Evolutionary conservation across 352 stramenopile genomes (phyloP).

Genomic region (Phytophthora ohioensis): DNA sequence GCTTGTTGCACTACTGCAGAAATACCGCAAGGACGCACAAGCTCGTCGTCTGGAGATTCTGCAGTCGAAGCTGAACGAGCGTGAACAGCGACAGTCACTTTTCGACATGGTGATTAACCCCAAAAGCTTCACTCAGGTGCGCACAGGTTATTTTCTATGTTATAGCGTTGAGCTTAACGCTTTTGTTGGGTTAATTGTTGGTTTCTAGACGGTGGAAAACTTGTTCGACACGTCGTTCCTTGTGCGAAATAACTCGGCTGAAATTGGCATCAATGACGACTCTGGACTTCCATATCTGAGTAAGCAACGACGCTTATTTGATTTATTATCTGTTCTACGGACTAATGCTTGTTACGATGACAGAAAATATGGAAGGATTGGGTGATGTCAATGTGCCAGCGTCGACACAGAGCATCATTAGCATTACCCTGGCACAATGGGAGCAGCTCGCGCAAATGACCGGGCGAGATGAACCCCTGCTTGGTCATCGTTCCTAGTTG

Average conservation of each 20-base stretch:
- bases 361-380: slow-evolving; percentile 75
- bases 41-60: slow-evolving; percentile 76
- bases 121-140: slow-evolving; percentile 81
- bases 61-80: slow-evolving; percentile 60
- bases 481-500: slow-evolving; percentile 62
- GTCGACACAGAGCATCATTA: slow-evolving; percentile 84
- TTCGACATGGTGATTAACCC: slow-evolving; percentile 83
- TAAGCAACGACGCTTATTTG: slow-evolving; percentile 24
- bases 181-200: background rate
- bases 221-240: slow-evolving; percentile 88
- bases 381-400: slow-evolving; percentile 55
- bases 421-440: slow-evolving; percentile 80
- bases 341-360: background rate
- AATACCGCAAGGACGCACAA: slow-evolving; percentile 83
- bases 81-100: slow-evolving; percentile 46
- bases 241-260: slow-evolving; percentile 71
- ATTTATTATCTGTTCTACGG: background rate
- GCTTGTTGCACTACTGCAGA: slow-evolving; percentile 38
- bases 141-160: background rate
- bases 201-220: slow-evolving; percentile 78
- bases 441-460: slow-evolving; percentile 57
- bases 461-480: slow-evolving; percentile 58
- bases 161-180: background rate
- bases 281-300: slow-evolving; percentile 71
- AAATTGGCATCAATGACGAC: slow-evolving; percentile 67